Conservation (phyloP, 2,329 filamentous ascomycete genomes). For the Aspergillus pseudotamarii region DNA sequence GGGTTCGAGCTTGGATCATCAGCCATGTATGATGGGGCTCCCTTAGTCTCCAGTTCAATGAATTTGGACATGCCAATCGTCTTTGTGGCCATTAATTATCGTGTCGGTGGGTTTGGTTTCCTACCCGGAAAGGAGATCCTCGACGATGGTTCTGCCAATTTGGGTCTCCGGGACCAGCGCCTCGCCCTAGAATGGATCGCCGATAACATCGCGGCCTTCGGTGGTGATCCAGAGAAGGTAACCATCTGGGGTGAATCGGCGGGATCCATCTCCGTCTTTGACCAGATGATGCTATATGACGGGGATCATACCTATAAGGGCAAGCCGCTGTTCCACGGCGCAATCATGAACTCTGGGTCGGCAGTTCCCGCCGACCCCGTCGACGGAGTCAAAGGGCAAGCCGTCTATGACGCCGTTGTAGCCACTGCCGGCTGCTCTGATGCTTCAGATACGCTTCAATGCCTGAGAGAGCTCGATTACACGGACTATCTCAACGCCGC, state of each 20-base stretch:
- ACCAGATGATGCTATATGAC: constrained; percentile 75
- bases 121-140: constrained; percentile 69
- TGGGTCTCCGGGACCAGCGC: constrained; percentile 73
- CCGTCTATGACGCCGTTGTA: constrained; percentile 53
- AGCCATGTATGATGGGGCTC: constrained; percentile 38
- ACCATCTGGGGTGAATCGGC: constrained; percentile 79
- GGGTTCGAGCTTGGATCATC: constrained; percentile 54
- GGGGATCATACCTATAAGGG: constrained; percentile 76
- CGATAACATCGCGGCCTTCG: constrained; percentile 76
- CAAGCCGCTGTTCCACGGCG: constrained; percentile 72
- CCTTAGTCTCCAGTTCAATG: constrained; percentile 43
- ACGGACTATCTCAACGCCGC: constrained; percentile 60
- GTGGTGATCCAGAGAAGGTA: constrained; percentile 76
- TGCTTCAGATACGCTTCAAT: constrained; percentile 48
- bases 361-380: constrained; percentile 64
- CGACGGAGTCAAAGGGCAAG: constrained; percentile 67
- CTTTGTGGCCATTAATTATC: constrained; percentile 78
- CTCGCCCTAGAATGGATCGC: constrained; percentile 75
- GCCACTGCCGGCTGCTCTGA: constrained; percentile 48
- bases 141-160: constrained; percentile 67
- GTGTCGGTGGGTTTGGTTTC: constrained; percentile 74
- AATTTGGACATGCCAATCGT: constrained; percentile 65
- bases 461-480: constrained; percentile 52
- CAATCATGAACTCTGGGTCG: constrained; percentile 76
- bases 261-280: constrained; percentile 71